A percentile compares a stretch with the other conserved stretches of the same genome.
phyloP scores from a whole-genome alignment of 106 monocot genomes.

The Allium sativum region DNA sequence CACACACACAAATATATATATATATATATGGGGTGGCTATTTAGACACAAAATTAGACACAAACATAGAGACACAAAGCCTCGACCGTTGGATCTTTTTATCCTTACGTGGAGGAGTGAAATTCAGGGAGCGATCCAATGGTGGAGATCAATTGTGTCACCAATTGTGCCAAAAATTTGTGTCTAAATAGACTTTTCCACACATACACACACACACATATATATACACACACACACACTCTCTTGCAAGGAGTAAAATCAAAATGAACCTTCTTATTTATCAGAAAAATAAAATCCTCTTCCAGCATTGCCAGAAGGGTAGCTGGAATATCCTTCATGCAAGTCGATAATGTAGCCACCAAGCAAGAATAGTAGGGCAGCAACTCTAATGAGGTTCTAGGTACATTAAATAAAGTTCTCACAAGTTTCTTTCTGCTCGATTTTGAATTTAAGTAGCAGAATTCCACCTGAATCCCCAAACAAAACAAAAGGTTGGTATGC shows the following conservation, averaged over 20 bases:
- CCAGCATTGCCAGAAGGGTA: slow-evolving; percentile 69
- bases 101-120: too few relatives aligned
- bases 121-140: too few relatives aligned
- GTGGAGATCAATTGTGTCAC: too few relatives aligned
- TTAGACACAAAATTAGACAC: too few relatives aligned
- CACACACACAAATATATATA: too few relatives aligned
- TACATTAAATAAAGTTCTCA: slow-evolving; percentile 70
- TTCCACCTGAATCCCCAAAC: slow-evolving; percentile 92
- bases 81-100: too few relatives aligned
- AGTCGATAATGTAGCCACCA: slow-evolving; percentile 90
- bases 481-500: slow-evolving; percentile 11
- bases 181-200: too few relatives aligned
- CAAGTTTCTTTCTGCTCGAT: slow-evolving; percentile 85
- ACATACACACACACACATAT: too few relatives aligned
- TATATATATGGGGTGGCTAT: too few relatives aligned
- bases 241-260: neutral
- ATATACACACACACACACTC: too few relatives aligned
- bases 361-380: slow-evolving; percentile 89
- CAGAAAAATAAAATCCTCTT: slow-evolving; percentile 93
- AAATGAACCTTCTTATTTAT: slow-evolving; percentile 86
- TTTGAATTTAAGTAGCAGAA: slow-evolving; percentile 98
- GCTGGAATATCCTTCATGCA: slow-evolving; percentile 93
- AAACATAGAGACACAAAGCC: too few relatives aligned
- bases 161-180: too few relatives aligned
- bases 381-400: slow-evolving; percentile 91